Percentiles rank a stretch among this genome's conserved stretches.
Conservation (phyloP, 148 eudicot genomes). For the Amaranthus hypochondriacus region DNA sequence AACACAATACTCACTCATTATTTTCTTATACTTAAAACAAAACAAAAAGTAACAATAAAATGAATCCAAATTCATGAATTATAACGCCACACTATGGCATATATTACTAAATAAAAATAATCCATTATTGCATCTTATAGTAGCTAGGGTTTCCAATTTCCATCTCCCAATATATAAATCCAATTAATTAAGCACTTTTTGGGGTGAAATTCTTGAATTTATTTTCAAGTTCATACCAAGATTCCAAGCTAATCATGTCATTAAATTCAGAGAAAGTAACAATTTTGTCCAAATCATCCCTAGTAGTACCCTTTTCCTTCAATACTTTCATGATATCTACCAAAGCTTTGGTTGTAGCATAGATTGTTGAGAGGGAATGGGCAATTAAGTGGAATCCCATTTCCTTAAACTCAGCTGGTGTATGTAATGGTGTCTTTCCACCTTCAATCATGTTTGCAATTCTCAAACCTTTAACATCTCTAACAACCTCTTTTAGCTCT, state of each 20-base stretch:
- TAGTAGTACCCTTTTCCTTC: slow-evolving; percentile 25
- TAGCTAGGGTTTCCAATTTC: not conserved
- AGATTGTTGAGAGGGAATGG: slow-evolving; percentile 24
- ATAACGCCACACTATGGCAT: too few species aligned
- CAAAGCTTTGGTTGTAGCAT: slow-evolving; percentile 22
- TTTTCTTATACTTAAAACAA: too few species aligned
- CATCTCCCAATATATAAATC: too few species aligned
- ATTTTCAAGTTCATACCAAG: slow-evolving; percentile 24
- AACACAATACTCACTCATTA: too few species aligned
- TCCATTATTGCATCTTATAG: not conserved
- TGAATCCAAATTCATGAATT: too few species aligned
- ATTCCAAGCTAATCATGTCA: slow-evolving; percentile 19
- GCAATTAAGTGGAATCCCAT: slow-evolving; percentile 24
- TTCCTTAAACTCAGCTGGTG: slow-evolving; percentile 28
- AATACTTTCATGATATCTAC: slow-evolving; percentile 14
- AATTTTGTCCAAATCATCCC: slow-evolving; percentile 21
- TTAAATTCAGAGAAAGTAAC: slow-evolving; percentile 20
- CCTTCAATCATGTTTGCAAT: slow-evolving; percentile 32
- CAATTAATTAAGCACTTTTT: not conserved
- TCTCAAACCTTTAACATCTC: slow-evolving; percentile 22
- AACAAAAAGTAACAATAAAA: too few species aligned
- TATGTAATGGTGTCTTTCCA: slow-evolving; percentile 27
- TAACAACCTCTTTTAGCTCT: slow-evolving; percentile 18
- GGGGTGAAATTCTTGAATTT: slow-evolving; percentile 16
- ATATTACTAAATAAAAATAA: too few species aligned